A percentile compares a stretch with the other conserved stretches of the same genome.
phyloP scores from a whole-genome alignment of 2,329 filamentous ascomycete genomes.

The Hypoxylon sp. region DNA sequence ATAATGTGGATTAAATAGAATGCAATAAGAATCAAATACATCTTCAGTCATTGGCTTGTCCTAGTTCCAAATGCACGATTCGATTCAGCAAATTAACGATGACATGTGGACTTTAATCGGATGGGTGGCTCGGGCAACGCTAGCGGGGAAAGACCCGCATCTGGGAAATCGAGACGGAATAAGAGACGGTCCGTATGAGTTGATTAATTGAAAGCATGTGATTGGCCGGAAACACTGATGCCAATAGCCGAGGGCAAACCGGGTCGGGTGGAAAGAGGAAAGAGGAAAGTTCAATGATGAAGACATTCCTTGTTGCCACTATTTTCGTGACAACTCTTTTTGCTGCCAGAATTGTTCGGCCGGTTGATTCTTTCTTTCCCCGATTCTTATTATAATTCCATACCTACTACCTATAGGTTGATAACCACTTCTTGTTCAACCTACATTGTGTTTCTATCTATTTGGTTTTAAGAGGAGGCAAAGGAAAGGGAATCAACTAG shows the following conservation, averaged over 20 bases:
- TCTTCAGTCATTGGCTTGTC: conserved; percentile 17
- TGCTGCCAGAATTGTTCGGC: conserved; percentile 12
- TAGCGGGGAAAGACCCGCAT: conserved; percentile 9
- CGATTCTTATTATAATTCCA: no score
- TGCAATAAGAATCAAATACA: conserved; percentile 16
- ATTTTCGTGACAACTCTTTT: conserved; percentile 21
- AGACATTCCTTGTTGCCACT: conserved; percentile 42
- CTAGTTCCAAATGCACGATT: conserved; percentile 4
- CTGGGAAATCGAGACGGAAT: conserved; percentile 27
- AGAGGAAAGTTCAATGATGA: conserved; percentile 36
- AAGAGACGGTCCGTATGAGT: conserved; percentile 37
- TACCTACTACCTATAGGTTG: no score
- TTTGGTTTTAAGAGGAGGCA: conserved; percentile 1
- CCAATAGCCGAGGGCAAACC: conserved; percentile 45
- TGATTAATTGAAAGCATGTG: conserved; percentile 44
- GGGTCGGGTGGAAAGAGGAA: conserved; percentile 37
- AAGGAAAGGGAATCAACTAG: conserved; percentile 11
- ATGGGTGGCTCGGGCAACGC: conserved; percentile 7
- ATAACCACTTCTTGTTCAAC: neutral
- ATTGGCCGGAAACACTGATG: conserved; percentile 40
- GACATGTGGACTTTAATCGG: neutral
- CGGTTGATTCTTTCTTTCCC: conserved; percentile 17
- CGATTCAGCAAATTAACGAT: conserved; percentile 7
- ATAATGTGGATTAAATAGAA: no score
- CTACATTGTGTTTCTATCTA: neutral